Evolutionary conservation across 495 filamentous ascomycete species (phyloP), one percentile per base, ranked within the genome.

Genomic region (Tuber borchii): DNA sequence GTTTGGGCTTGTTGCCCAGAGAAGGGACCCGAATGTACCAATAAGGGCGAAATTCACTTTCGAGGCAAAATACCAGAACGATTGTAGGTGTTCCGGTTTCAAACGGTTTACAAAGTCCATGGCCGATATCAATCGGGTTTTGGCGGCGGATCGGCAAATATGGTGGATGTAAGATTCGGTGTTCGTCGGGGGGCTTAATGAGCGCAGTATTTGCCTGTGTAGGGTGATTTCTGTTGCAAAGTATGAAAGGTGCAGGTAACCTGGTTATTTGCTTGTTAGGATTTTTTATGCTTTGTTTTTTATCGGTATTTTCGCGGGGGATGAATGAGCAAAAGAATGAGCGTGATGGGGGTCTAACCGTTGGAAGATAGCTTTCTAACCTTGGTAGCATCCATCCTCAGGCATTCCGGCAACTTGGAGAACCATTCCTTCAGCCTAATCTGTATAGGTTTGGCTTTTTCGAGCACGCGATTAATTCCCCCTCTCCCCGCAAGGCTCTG

Each of bases 131-230:
- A 93, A 86, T 26, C 92, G 88, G 2, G 93, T 92, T 81, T 93
- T 92, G 74, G 93, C 92, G 34, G 95, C 95, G 39, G 91, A 94
- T 72, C 95, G 95, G 85, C 94, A 97, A 82, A 98, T 97, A 85
- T 97, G 93, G 26, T 94, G 88, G 70, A 97, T 89, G 83, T 93
- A 91, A 0, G 91, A 88, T 80, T 93, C 90, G 22, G 88, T 84
- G 45, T 85, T 83, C 3, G 77, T 80, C 1, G 78, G 71, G 69
- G 76, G 79, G 42, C 71, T 82, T 48, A 95, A 85, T 31, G 91
- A 91, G 45, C 92, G 91, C 69, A 94, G 88, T 79, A 95, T 93
- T 76, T 91, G 88, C 20, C 93, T 88, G 81, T 96, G 93, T 71
- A 96, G 90, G 0, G 91, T 93, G 80, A 95, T 93, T 81, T 95